Conservation (phyloP, 2,329 filamentous ascomycete species). For the Rugonectria rugulosa region DNA sequence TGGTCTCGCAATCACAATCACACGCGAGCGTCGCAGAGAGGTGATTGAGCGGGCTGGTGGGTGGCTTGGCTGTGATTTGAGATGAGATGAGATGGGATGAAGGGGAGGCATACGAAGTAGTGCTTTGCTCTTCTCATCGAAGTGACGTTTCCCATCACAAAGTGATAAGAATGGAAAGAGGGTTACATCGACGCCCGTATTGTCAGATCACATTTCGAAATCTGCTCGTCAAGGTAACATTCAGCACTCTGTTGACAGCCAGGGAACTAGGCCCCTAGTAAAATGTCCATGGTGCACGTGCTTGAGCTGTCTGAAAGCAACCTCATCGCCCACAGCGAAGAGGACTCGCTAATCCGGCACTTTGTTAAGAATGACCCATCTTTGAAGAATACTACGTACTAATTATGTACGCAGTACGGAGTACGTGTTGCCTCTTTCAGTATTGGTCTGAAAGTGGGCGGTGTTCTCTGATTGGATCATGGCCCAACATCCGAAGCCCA, state of each 20-base stretch:
- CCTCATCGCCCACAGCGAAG: not conserved
- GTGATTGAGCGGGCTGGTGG: slow-evolving; percentile 1
- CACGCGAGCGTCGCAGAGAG: slow-evolving; percentile 22
- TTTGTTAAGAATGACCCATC: not conserved
- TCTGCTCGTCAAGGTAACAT: slow-evolving; percentile 11
- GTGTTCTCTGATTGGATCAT: too few species aligned
- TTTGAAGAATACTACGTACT: not conserved
- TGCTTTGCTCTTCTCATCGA: not conserved
- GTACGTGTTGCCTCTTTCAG: too few species aligned
- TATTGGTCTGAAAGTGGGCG: too few species aligned
- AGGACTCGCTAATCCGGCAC: not conserved
- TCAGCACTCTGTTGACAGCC: too few species aligned
- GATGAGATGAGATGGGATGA: slow-evolving; percentile 19
- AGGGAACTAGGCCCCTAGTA: slow-evolving; percentile 2
- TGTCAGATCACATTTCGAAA: slow-evolving; percentile 12
- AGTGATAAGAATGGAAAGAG: slow-evolving; percentile 6
- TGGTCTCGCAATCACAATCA: slow-evolving; percentile 23
- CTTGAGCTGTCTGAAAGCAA: not conserved
- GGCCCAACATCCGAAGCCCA: too few species aligned
- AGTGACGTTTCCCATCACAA: not conserved
- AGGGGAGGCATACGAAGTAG: not conserved
- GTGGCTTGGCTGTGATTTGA: slow-evolving; percentile 19
- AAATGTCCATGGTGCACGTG: slow-evolving; percentile 20
- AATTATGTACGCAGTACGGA: too few species aligned
- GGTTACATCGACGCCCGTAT: not conserved